Evolutionary conservation across 345 rosid genomes (phyloP).

Genomic region (Cardiospermum halicacabum): DNA sequence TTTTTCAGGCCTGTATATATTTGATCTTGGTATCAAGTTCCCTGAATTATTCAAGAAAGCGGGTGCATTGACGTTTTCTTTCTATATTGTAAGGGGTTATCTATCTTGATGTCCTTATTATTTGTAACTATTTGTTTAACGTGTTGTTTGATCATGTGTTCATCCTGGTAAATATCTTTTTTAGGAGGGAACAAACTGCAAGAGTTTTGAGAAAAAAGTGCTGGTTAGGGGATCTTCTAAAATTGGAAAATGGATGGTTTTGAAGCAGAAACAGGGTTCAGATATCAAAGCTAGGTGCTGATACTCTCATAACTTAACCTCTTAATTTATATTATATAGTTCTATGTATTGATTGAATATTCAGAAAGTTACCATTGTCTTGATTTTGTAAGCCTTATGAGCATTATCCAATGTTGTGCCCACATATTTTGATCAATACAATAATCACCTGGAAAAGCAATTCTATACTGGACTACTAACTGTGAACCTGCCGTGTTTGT

Average conservation of each 20-base stretch:
- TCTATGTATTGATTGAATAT: neutral
- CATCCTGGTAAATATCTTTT: conserved; percentile 6
- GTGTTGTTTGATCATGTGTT: conserved; percentile 12
- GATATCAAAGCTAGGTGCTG: conserved; percentile 28
- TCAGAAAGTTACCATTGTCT: neutral
- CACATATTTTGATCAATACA: no score
- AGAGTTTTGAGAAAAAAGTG: conserved; percentile 33
- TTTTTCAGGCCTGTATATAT: conserved; percentile 53
- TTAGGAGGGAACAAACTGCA: conserved; percentile 36
- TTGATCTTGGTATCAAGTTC: conserved; percentile 32
- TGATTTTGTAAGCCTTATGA: no score
- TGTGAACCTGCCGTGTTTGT: neutral
- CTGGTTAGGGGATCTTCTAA: conserved; percentile 35
- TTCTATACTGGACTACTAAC: neutral
- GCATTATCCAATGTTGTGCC: no score
- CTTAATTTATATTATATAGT: no score
- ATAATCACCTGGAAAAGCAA: no score
- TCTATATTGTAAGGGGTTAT: conserved; percentile 40
- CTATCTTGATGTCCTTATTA: neutral
- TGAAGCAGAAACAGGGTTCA: conserved; percentile 12
- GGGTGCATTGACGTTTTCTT: conserved; percentile 49
- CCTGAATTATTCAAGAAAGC: conserved; percentile 39
- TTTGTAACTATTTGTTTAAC: neutral
- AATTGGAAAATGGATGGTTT: conserved; percentile 45
- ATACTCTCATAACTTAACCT: neutral